Base-by-base conservation (phyloP, 164 flowering plant genomes). In the Stephania cephalantha region DNA sequence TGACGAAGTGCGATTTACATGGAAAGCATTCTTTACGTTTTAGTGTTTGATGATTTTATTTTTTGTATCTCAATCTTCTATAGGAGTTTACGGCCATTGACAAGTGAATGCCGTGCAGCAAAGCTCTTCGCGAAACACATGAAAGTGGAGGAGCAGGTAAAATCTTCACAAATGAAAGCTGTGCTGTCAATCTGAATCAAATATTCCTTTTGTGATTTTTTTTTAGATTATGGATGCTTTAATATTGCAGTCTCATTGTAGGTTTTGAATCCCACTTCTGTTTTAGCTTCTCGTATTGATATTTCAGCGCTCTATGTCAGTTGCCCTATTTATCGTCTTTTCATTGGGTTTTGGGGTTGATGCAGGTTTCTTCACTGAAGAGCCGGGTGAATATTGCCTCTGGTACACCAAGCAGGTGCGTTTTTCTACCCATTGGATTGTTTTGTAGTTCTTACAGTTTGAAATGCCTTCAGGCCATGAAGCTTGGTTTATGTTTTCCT, bases 361-460 rank as follows among this genome's bases (percentile, higher is more conserved):
- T 82, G 79, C 85, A 95, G 99, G 92, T 88, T 25, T 76, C 90
- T 7, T 20, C 85, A 68, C 82, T 95, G 55, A 91, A 90, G 80
- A 81, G 82, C 46, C 94, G 98, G 72, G 96, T 90, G 65, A 95
- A 95, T 83, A 85, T 93, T 83, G 97, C 91, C 7, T 76, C 91
- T 79, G 99, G 99, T 50, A 95, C 99, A 7, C 99, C 99, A 79
- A 93, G 84, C 92, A 90, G 99, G 99, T 95, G 71, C 73, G 84
- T 75, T 9, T 31, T 68, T 70, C 45, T 69, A 2, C 13, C 71
- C 17, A 11, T 42, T 44, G n/a, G 50, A 7, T 8, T 15, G 44
- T 6, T 29, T 3, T 31, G 7, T 8, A 8, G 44, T 6, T 29
- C 2, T 31, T 68, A 68, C 31, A 12, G 35, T 9, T 68, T 68